Evolutionary conservation across 2,329 filamentous ascomycete genomes (phyloP).

Genomic region (Aspergillus unguis): DNA sequence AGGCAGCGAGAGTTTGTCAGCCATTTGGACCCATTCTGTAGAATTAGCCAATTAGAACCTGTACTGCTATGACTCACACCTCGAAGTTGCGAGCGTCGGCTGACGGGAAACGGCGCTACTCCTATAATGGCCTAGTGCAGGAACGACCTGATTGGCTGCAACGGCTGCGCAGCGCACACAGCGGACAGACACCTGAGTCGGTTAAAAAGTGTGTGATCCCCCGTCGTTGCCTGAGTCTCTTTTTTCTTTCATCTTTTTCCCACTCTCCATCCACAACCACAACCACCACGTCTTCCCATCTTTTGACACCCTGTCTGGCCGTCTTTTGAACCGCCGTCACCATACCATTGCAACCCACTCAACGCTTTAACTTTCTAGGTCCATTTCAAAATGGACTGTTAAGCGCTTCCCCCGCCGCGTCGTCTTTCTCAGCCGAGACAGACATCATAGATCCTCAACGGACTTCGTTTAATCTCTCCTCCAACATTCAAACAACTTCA

Average conservation of each 20-base stretch:
- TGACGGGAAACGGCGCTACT: slow-evolving; percentile 17
- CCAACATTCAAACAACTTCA: slow-evolving; percentile 33
- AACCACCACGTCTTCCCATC: slow-evolving; percentile 10
- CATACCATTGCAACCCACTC: slow-evolving; percentile 18
- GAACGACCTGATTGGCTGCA: slow-evolving; percentile 25
- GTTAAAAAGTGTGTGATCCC: slow-evolving; percentile 42
- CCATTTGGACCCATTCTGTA: slow-evolving; percentile 1
- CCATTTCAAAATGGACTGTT: slow-evolving; percentile 41
- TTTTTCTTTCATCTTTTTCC: slow-evolving; percentile 12
- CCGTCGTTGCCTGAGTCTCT: slow-evolving; percentile 34
- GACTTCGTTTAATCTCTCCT: slow-evolving; percentile 29
- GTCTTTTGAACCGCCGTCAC: slow-evolving; percentile 15
- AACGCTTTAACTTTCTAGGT: slow-evolving; percentile 20
- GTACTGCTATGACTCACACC: slow-evolving; percentile 37
- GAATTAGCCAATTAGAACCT: slow-evolving; percentile 26
- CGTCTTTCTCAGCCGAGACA: slow-evolving; percentile 39
- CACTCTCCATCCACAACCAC: slow-evolving; percentile 5
- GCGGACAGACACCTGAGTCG: not conserved
- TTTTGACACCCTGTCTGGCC: not conserved
- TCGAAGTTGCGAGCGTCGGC: slow-evolving; percentile 7
- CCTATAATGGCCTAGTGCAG: slow-evolving; percentile 10
- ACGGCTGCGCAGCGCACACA: slow-evolving; percentile 19
- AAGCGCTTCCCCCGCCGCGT: slow-evolving; percentile 31
- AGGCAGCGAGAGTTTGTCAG: slow-evolving; percentile 5
- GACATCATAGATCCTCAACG: slow-evolving; percentile 41